Percentiles rank a stretch among this genome's conserved stretches.
phyloP scores from a whole-genome alignment of 805 yeast genomes.

The Yarrowia divulgata region DNA sequence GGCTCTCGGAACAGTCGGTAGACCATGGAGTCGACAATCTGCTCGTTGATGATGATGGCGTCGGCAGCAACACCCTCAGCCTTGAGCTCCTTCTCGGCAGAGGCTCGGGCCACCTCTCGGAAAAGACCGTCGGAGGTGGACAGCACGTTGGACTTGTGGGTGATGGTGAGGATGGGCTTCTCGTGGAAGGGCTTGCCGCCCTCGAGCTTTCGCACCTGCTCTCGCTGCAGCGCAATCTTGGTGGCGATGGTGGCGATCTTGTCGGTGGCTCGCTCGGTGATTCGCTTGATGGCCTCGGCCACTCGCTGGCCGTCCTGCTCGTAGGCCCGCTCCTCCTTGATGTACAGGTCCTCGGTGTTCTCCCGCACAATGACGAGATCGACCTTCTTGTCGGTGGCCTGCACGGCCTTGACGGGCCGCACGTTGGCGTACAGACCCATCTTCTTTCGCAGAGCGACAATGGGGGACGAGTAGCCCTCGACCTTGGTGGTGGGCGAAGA shows the following conservation, averaged over 20 bases:
- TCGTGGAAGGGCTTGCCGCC: slow-evolving; percentile 52
- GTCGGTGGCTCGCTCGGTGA: slow-evolving; percentile 83
- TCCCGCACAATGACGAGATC: slow-evolving; percentile 98
- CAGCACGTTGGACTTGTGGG: slow-evolving; percentile 95
- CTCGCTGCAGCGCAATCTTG: slow-evolving; percentile 92
- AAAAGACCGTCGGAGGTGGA: slow-evolving; percentile 93
- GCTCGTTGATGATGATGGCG: slow-evolving; percentile 69
- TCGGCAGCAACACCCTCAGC: slow-evolving; percentile 14
- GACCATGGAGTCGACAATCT: slow-evolving; percentile 98
- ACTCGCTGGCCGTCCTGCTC: slow-evolving; percentile 83
- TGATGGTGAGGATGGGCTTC: slow-evolving; percentile 82
- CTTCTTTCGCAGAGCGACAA: slow-evolving; percentile 97
- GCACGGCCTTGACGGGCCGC: slow-evolving; percentile 95
- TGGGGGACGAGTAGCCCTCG: slow-evolving; percentile 96
- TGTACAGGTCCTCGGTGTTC: slow-evolving; percentile 96
- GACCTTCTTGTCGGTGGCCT: slow-evolving; percentile 83
- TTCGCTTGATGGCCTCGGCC: slow-evolving; percentile 98
- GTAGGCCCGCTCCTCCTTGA: slow-evolving; percentile 86
- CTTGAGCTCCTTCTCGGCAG: slow-evolving; percentile 54
- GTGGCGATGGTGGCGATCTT: slow-evolving; percentile 90
- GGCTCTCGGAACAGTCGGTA: slow-evolving; percentile 99
- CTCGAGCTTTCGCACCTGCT: slow-evolving; percentile 67
- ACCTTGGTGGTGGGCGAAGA: slow-evolving; percentile 92
- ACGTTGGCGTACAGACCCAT: slow-evolving; percentile 95
- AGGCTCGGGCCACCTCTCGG: slow-evolving; percentile 79